phyloP scores from a whole-genome alignment of 1,284 basidiomycete species.

The Cystobasidium sp. region DNA sequence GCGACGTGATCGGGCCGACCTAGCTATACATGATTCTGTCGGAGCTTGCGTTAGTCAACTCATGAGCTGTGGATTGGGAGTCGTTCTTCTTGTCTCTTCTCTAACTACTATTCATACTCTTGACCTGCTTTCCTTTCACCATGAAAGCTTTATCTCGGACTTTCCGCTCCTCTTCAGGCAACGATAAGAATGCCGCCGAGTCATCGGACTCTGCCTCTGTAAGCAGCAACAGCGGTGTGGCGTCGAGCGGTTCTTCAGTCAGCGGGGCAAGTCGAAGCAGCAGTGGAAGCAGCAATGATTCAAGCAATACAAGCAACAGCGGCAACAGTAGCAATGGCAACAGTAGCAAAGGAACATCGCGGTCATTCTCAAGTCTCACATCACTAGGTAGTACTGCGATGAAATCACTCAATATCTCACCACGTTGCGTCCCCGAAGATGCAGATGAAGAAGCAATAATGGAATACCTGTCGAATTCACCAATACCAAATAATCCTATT shows the following conservation, averaged over 20 bases:
- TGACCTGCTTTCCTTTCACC: background rate
- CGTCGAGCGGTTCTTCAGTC: background rate
- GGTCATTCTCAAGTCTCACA: background rate
- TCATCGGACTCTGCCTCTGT: background rate
- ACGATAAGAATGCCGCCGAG: background rate
- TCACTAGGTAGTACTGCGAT: background rate
- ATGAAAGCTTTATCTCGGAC: conserved; percentile 6
- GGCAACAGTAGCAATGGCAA: background rate
- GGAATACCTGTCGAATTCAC: background rate
- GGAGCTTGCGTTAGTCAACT: background rate
- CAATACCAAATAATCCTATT: conserved; percentile 11
- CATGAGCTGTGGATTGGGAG: background rate
- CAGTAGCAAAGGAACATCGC: background rate
- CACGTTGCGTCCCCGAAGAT: conserved; percentile 1
- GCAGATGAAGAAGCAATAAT: conserved; percentile 11
- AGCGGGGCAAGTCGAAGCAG: conserved; percentile 7
- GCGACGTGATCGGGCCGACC: background rate
- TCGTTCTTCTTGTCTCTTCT: background rate
- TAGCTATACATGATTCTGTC: background rate
- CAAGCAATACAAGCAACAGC: conserved; percentile 5
- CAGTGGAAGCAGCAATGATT: conserved; percentile 3
- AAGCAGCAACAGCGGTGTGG: background rate
- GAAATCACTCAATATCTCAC: background rate
- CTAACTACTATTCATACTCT: background rate
- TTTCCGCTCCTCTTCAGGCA: background rate